Evolutionary conservation across 2,329 filamentous ascomycete genomes (phyloP).

Genomic region (Nakataea oryzae): DNA sequence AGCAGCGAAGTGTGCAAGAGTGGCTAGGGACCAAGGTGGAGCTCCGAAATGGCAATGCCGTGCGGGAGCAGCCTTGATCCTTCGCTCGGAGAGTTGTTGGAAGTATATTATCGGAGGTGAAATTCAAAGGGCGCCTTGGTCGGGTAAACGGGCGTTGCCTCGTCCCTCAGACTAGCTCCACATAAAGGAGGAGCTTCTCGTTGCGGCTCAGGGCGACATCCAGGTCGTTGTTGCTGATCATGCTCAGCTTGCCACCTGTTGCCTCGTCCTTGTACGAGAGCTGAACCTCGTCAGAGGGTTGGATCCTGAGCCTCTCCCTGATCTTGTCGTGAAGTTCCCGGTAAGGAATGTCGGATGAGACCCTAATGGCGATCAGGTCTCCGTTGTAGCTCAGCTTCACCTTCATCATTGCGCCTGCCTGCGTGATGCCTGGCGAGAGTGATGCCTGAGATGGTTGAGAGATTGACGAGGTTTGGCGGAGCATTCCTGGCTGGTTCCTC

Average conservation of each 20-base stretch:
- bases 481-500: conserved; percentile 28
- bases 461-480: conserved; percentile 33
- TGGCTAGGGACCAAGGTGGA: no score
- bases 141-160: background rate
- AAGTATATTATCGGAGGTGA: background rate
- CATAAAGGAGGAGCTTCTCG: conserved; percentile 74
- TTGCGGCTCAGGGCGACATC: conserved; percentile 73
- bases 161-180: conserved; percentile 37
- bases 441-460: conserved; percentile 47
- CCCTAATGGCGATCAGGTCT: conserved; percentile 83
- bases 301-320: conserved; percentile 70
- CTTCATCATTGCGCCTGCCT: conserved; percentile 56
- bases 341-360: conserved; percentile 71
- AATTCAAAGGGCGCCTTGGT: background rate
- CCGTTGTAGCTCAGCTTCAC: conserved; percentile 92
- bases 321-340: conserved; percentile 75
- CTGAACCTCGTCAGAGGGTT: conserved; percentile 56
- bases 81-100: background rate
- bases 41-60: no score
- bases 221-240: conserved; percentile 73
- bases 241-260: conserved; percentile 60
- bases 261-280: conserved; percentile 82
- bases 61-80: background rate
- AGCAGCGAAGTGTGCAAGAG: background rate
- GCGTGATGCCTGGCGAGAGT: conserved; percentile 36